Evolutionary conservation across 2,329 filamentous ascomycete species (phyloP), one percentile per base, ranked within the genome.

Genomic region (Ophiostoma sp.): DNA sequence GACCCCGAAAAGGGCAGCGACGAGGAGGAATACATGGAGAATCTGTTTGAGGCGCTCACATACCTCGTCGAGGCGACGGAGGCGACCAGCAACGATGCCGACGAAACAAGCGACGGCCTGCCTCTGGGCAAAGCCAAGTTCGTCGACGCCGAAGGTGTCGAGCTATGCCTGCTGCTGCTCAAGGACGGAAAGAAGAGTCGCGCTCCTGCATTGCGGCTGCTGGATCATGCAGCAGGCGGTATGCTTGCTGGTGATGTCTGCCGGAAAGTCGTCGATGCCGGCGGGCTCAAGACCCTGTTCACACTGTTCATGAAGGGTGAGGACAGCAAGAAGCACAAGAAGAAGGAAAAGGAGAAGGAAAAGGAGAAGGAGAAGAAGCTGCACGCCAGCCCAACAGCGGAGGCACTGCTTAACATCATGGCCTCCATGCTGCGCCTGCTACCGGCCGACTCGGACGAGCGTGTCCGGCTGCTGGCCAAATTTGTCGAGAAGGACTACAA

Each of bases 401-500:
- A 96, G 74, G 93, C 97, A 76, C 80, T 98, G 0, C 81, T 98
- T 6, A 89, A 91, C 8, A 90, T 98, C 9, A 93, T 98, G 71
- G 86, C 91, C 0, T 91, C 90, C 0, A 84, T 99, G 76, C 82
- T 99, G 0, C 88, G 93, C 38, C 83, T 89, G 4, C 78, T 99
- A 1, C 93, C 93, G 0, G 90, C 87, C 16, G 87, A 92, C 44
- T 93, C 91, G 1, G 83, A 91, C 0, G 84, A 88, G 44, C 86
- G 95, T 5, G 96, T 98, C 73, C 87, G 95, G 4, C 85, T 89
- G 0, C 83, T 98, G 4, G 94, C 93, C 64, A 99, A 99, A 75
- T 98, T 98, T 74, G 90, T 97, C 18, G 95, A 99, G 77, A 96
- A 92, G 76, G 88, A 97, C 72, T 97, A 96, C 76, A 92, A 89